These are phyloP conservation scores for Epithele typhae DNA, from an alignment of 768 basidiomycete genomes.

Conservation along the genomic window DNA sequence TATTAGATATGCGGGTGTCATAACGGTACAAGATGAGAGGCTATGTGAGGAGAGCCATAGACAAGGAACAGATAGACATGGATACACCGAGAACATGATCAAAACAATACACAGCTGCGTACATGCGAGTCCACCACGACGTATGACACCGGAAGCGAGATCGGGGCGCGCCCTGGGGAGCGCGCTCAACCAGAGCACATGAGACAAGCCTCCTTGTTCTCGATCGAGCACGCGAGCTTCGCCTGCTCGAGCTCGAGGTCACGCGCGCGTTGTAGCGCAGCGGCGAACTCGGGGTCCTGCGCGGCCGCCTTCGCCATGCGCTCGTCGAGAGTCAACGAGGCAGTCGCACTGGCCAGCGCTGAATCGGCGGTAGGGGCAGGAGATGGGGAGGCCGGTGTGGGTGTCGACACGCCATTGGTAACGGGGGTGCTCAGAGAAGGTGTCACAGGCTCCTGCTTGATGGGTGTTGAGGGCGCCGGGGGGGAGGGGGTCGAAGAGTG, in stretches of 20 bases:
- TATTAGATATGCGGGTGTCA: not conserved
- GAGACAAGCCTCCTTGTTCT: slow-evolving; percentile 92
- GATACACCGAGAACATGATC: not conserved
- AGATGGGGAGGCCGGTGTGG: slow-evolving; percentile 24
- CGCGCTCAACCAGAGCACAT: slow-evolving; percentile 77
- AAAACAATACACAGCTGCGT: slow-evolving; percentile 4
- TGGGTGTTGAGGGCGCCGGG: slow-evolving; percentile 6
- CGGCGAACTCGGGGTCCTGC: slow-evolving; percentile 71
- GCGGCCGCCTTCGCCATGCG: slow-evolving; percentile 50
- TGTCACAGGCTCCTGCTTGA: slow-evolving; percentile 18
- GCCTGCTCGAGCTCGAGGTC: slow-evolving; percentile 79
- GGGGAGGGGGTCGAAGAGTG: not conserved
- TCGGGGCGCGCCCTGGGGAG: not conserved
- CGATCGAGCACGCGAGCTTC: slow-evolving; percentile 77
- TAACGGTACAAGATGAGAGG: slow-evolving; percentile 1
- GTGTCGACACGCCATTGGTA: slow-evolving; percentile 7
- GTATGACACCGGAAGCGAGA: not conserved
- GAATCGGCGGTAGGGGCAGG: slow-evolving; percentile 13
- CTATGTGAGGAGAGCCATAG: slow-evolving; percentile 1
- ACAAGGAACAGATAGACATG: slow-evolving; percentile 1
- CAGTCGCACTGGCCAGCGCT: slow-evolving; percentile 20
- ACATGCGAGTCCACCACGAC: slow-evolving; percentile 1
- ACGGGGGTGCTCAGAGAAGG: slow-evolving; percentile 8
- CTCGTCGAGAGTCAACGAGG: slow-evolving; percentile 42
- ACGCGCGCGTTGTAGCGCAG: slow-evolving; percentile 65